Conservation (phyloP, 192 early-diverging fungal genomes). For the Coemansia aciculifera region DNA sequence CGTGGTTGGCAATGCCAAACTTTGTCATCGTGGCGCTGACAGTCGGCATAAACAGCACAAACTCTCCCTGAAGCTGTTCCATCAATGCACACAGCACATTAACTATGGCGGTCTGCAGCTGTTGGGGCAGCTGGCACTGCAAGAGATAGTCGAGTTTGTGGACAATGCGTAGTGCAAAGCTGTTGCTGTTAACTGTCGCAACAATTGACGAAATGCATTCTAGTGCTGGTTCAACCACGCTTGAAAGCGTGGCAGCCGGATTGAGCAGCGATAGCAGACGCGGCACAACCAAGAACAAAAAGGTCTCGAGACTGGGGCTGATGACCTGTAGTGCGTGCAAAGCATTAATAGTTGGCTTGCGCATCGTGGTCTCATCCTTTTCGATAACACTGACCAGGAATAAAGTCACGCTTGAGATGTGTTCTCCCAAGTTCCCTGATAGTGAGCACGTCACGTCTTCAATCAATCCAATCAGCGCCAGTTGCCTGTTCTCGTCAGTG, state of each 20-base stretch:
- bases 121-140: slow-evolving; percentile 42
- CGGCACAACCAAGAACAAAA: slow-evolving; percentile 89
- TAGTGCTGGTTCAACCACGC: slow-evolving; percentile 70
- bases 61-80: slow-evolving; percentile 85
- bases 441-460: slow-evolving; percentile 86
- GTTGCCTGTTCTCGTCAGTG: slow-evolving; percentile 66
- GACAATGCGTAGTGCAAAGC: slow-evolving; percentile 89
- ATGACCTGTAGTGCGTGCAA: slow-evolving; percentile 81
- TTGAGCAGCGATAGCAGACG: slow-evolving; percentile 81
- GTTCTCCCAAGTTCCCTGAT: slow-evolving; percentile 89
- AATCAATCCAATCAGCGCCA: slow-evolving; percentile 70
- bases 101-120: slow-evolving; percentile 70
- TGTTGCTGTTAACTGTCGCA: slow-evolving; percentile 77
- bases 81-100: slow-evolving; percentile 81
- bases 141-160: slow-evolving; percentile 85
- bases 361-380: slow-evolving; percentile 68
- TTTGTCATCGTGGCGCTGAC: slow-evolving; percentile 77
- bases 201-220: slow-evolving; percentile 73
- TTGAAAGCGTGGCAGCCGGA: slow-evolving; percentile 59
- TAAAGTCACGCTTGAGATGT: slow-evolving; percentile 79
- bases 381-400: slow-evolving; percentile 88
- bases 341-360: slow-evolving; percentile 65
- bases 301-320: slow-evolving; percentile 90
- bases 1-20: slow-evolving; percentile 64
- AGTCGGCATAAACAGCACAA: slow-evolving; percentile 84